Evolutionary conservation across 257 asterid genomes (phyloP), one percentile per base, ranked within the genome.

Genomic region (Jacaranda mimosifolia): DNA sequence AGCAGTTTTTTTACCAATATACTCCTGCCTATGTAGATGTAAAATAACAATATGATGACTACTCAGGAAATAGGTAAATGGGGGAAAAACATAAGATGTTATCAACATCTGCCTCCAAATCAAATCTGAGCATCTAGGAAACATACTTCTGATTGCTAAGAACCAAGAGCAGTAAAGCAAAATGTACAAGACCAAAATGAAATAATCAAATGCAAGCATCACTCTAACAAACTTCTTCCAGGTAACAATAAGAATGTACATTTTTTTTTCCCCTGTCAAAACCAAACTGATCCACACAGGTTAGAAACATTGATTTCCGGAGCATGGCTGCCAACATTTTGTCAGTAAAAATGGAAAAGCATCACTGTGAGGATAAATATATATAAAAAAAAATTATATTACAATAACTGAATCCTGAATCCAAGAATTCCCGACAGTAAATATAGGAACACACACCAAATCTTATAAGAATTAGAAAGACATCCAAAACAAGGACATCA

Each of bases 391-490:
- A 79, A 75, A 81, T 36, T 86, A 89, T 82, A 76, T 83, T 87
- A 86, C 93, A 89, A 66, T 72, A 76, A 84, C 76, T 17, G 78
- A 82, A 85, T 76, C 83, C 85, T 19, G 75, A 70, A 82, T 70
- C 82, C 83, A 83, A 58, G 60, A 74, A 84, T 83, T 86, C 77
- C 60, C 63, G 62, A 68, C 85, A 75, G 52, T 67, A 77, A 87
- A 81, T 75, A 78, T 17, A 68, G 72, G 72, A 78, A 71, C 68
- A 81, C 89, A 87, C 76, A 72, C 86, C 85, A 78, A 65, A 79
- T 75, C 82, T 84, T 79, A 26, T 60, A 83, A 80, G 77, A 83
- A 75, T 75, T 77, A 66, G 84, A 78, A 70, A 75, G 79, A 75
- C 78, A 78, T 80, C 75, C 53, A 75, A 77, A 63, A 73, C 79